Evolutionary conservation across 495 filamentous ascomycete species (phyloP).

Genomic region (Neurospora sp.): DNA sequence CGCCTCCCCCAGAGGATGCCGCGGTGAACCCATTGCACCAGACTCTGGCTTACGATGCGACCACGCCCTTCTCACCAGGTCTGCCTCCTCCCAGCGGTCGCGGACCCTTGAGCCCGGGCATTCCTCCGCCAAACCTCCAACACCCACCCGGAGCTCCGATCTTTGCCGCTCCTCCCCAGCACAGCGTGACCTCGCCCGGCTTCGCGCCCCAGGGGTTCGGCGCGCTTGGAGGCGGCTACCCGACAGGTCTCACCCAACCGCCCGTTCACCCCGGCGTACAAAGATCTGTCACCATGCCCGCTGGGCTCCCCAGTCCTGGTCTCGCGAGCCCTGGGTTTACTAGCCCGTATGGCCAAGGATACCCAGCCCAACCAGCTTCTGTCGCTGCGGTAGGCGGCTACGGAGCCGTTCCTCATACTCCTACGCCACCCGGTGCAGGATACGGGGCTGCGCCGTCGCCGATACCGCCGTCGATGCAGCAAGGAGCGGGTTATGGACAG

Average conservation of each 20-base stretch:
- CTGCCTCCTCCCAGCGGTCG: conserved; percentile 26
- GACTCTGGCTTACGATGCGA: conserved; percentile 56
- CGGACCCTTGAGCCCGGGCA: conserved; percentile 24
- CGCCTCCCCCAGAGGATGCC: conserved; percentile 67
- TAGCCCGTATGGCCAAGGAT: conserved; percentile 31
- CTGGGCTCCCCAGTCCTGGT: conserved; percentile 15
- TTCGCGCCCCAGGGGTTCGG: conserved; percentile 29
- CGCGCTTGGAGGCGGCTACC: conserved; percentile 27
- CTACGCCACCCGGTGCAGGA: conserved; percentile 15
- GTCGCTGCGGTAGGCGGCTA: conserved; percentile 3
- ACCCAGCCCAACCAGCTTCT: conserved; percentile 16
- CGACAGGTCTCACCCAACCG: conserved; percentile 23
- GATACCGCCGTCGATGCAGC: conserved; percentile 16
- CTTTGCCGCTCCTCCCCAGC: conserved; percentile 31
- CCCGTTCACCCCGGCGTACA: conserved; percentile 27
- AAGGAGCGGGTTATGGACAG: conserved; percentile 48
- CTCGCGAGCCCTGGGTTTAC: conserved; percentile 17
- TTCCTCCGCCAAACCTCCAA: conserved; percentile 25
- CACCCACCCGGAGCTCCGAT: conserved; percentile 26
- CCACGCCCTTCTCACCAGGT: conserved; percentile 35
- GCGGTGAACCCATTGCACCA: conserved; percentile 60
- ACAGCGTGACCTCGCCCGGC: conserved; percentile 28
- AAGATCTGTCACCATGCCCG: conserved; percentile 35
- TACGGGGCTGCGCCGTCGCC: conserved; percentile 18
- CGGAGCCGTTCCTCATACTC: conserved; percentile 25